Base-by-base conservation (phyloP, 2,329 filamentous ascomycete genomes). In the Penicillium sp. region DNA sequence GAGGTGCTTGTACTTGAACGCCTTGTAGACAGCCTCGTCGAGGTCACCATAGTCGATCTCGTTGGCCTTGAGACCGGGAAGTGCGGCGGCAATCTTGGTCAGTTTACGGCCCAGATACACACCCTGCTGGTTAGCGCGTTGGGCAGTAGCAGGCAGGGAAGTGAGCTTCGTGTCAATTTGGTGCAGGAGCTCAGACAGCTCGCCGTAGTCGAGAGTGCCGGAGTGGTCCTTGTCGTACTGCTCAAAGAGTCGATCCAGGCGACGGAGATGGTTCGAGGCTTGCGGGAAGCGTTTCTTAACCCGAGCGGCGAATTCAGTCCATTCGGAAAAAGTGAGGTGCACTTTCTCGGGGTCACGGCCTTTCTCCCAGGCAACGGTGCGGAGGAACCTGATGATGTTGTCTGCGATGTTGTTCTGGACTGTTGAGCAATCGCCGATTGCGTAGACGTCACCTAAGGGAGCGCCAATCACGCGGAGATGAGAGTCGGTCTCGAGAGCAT, bases 391-490 rank as follows among this genome's bases (percentile, higher is more conserved):
- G 46, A 97, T 82, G 66, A 99, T 87, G 76, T 97, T 88, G 69
- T 96, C 90, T 3, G 92, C 90, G 2, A 97, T 82, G 66, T 99
- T 99, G 79, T 99, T 99, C 71, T 99, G 95, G 0, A 99, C 93
- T 0, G 95, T 99, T 7, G 90, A 82, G 77, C 94, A 97, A 76
- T 99, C 94, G 14, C 94, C 94, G 60, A 99, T 92, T 46, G 92
- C 92, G 69, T 99, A 99, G 22, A 99, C 92, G 59, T 97, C 93
- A 37, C 94, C 94, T 0, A 97, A 77, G 0, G 94, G 94, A 0
- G 94, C 85, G 51, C 94, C 94, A 57, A 89, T 89, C 0, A 99
- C 79, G 39, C 94, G 90, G 9, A 97, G 86, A 71, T 99, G 93
- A 1, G 90, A 87, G 72, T 99, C 94, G 0, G 94, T 99, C 72